A percentile compares a stretch with the other conserved stretches of the same genome.
phyloP scores from a whole-genome alignment of 768 basidiomycete genomes.

The Stropharia rugosoannulata region DNA sequence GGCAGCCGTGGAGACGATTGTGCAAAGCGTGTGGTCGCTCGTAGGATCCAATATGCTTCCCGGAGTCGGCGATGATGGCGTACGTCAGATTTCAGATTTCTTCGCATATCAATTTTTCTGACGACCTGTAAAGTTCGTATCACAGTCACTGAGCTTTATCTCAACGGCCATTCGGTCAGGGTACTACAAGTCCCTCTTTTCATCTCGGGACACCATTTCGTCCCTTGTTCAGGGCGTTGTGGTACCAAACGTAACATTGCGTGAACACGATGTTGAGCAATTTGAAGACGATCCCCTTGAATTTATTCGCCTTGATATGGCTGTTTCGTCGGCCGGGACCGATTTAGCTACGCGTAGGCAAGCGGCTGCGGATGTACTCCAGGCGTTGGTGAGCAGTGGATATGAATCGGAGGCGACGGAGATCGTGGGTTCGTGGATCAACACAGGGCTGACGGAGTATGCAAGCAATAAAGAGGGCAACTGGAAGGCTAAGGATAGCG shows the following conservation, averaged over 20 bases:
- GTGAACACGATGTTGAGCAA: conserved; percentile 89
- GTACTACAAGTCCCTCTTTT: conserved; percentile 78
- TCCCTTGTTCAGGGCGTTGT: conserved; percentile 88
- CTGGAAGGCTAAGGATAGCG: conserved; percentile 94
- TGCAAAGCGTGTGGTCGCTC: conserved; percentile 88
- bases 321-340: conserved; percentile 56
- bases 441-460: conserved; percentile 70
- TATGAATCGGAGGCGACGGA: conserved; percentile 86
- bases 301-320: conserved; percentile 85
- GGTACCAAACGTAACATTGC: conserved; percentile 87
- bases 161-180: conserved; percentile 91
- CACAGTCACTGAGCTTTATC: conserved; percentile 87
- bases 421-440: conserved; percentile 85
- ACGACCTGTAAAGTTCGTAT: conserved; percentile 61
- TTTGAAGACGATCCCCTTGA: conserved; percentile 98
- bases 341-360: conserved; percentile 88
- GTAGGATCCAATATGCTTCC: conserved; percentile 71
- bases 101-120: conserved; percentile 1
- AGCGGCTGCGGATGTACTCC: conserved; percentile 93
- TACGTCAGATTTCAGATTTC: conserved; percentile 30
- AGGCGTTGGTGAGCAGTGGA: conserved; percentile 80
- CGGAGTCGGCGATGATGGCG: conserved; percentile 72
- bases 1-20: conserved; percentile 67
- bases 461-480: conserved; percentile 52
- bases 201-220: conserved; percentile 75